Conservation (phyloP, 441 rosid species). For the Sinapis alba region DNA sequence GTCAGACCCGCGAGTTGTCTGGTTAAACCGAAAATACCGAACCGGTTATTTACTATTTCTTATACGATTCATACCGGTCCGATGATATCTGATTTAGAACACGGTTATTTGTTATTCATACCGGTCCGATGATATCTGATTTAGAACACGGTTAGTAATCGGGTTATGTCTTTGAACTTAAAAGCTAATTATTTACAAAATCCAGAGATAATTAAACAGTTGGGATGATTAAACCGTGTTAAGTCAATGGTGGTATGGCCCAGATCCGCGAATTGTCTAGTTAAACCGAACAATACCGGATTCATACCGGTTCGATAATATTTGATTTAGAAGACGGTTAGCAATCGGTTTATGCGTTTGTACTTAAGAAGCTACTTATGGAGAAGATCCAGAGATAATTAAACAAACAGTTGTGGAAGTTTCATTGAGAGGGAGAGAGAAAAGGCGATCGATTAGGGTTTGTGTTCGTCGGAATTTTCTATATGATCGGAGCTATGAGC, state of each 20-base stretch:
- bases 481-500: constrained; percentile 30
- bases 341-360: constrained; percentile 2
- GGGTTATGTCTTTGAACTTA: no score
- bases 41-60: neutral
- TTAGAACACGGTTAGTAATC: neutral
- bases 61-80: neutral
- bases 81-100: neutral
- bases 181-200: no score
- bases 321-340: constrained; percentile 2
- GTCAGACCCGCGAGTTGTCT: neutral
- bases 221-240: no score
- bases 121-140: neutral
- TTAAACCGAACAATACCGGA: constrained; percentile 1
- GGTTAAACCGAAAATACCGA: constrained; percentile 16
- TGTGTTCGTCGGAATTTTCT: neutral
- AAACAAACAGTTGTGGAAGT: neutral
- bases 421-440: constrained; percentile 18
- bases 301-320: neutral
- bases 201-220: no score
- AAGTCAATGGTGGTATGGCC: no score
- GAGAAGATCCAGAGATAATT: constrained; percentile 21
- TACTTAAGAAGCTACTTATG: neutral
- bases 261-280: no score
- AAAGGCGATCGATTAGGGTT: constrained; percentile 41
- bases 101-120: neutral